Conservation (phyloP, 2,329 filamentous ascomycete genomes). For the Xenosphaeropsis pyriputrescens region DNA sequence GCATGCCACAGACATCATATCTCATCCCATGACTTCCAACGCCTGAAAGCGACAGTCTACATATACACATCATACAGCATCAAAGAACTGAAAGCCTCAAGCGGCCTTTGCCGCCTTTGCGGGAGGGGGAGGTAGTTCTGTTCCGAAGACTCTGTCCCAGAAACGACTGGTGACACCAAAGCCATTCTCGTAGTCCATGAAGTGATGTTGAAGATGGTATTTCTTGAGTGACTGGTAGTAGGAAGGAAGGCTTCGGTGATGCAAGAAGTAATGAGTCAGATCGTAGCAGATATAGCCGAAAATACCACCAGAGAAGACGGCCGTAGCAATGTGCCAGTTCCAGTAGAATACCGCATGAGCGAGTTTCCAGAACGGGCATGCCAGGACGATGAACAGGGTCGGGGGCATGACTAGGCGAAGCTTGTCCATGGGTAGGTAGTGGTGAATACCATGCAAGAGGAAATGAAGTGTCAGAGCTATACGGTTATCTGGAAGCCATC, state of each 20-base stretch:
- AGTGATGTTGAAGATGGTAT: conserved; percentile 93
- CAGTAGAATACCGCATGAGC: conserved; percentile 71
- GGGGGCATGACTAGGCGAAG: conserved; percentile 97
- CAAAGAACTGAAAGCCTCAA: background rate
- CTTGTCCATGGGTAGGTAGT: conserved; percentile 98
- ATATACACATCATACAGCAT: too few relatives aligned
- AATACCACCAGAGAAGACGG: conserved; percentile 77
- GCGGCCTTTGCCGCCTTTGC: background rate
- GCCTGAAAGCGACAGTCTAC: too few relatives aligned
- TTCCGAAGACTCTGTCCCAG: conserved; percentile 90
- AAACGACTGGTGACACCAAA: conserved; percentile 95
- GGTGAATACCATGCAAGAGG: conserved; percentile 89
- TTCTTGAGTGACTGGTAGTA: conserved; percentile 94
- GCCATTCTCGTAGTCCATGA: conserved; percentile 93
- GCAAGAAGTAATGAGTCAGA: conserved; percentile 95
- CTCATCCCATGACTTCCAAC: too few relatives aligned
- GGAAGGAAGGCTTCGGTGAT: conserved; percentile 79
- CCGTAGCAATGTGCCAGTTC: conserved; percentile 69
- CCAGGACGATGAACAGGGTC: conserved; percentile 68
- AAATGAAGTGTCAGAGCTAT: conserved; percentile 82
- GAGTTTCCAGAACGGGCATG: conserved; percentile 82
- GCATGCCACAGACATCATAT: too few relatives aligned
- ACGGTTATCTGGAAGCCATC: conserved; percentile 80
- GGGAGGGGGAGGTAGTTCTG: conserved; percentile 43
- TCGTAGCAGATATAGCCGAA: conserved; percentile 97